phyloP scores from a whole-genome alignment of 371 early-diverging fungal genomes.

The Phascolomyces articulosus region DNA sequence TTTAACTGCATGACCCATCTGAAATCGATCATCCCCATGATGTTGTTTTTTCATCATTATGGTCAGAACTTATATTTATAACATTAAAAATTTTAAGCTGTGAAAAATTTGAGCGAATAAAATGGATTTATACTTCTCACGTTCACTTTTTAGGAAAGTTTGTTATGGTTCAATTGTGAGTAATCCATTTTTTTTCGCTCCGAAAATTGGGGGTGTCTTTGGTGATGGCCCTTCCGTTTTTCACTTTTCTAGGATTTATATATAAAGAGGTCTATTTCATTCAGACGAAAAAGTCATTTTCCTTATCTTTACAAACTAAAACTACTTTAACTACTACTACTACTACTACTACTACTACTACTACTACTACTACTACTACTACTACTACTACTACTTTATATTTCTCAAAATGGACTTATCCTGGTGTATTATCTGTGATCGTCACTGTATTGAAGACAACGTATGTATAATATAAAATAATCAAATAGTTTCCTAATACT shows the following conservation, averaged over 20 bases:
- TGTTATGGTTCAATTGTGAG: background rate
- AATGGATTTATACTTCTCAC: background rate
- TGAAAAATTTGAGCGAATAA: background rate
- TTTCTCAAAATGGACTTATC: conserved; percentile 28
- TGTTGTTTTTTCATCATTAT: no score
- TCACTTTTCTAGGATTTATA: background rate
- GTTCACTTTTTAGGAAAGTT: background rate
- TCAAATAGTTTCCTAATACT: background rate
- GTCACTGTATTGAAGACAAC: conserved; percentile 31
- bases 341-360: no score
- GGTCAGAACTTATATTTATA: no score
- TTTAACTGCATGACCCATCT: no score
- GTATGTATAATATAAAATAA: conserved; percentile 16
- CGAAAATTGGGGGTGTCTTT: background rate
- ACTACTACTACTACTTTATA: background rate
- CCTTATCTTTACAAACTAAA: no score
- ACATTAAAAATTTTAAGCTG: no score
- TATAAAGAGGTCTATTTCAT: background rate
- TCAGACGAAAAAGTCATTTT: no score
- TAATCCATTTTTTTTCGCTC: background rate
- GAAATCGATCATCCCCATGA: no score
- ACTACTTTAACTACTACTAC: background rate
- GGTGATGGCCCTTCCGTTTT: background rate
- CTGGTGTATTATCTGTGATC: conserved; percentile 37
- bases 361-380: background rate